Percentiles rank a stretch among this genome's conserved stretches.
phyloP scores from a whole-genome alignment of 768 basidiomycete species.

The Filobasidium wieringae region DNA sequence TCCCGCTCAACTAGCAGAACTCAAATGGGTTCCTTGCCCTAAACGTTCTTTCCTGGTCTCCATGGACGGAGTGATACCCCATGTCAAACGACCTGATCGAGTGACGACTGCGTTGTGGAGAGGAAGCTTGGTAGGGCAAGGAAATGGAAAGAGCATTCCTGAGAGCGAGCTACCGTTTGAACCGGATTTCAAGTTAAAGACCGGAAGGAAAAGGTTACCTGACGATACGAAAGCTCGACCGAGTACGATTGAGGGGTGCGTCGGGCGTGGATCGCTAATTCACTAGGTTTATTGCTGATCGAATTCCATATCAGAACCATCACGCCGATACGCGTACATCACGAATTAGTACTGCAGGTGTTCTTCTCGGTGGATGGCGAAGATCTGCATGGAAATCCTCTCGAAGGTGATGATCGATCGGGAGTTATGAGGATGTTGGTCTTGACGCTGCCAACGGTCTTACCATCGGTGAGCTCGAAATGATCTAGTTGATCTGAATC shows the following conservation, averaged over 20 bases:
- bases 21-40: not conserved
- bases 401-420: slow-evolving; percentile 20
- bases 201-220: slow-evolving; percentile 28
- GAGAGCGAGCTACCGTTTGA: slow-evolving; percentile 17
- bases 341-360: slow-evolving; percentile 23
- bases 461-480: slow-evolving; percentile 27
- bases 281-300: not conserved
- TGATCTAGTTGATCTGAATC: too few relatives aligned
- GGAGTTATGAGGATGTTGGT: slow-evolving; percentile 33
- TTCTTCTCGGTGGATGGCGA: slow-evolving; percentile 28
- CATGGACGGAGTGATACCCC: slow-evolving; percentile 17
- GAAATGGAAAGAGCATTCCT: slow-evolving; percentile 10
- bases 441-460: slow-evolving; percentile 21
- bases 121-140: slow-evolving; percentile 17
- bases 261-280: not conserved
- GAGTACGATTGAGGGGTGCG: slow-evolving; percentile 30
- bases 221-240: slow-evolving; percentile 32
- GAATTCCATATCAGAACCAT: slow-evolving; percentile 17
- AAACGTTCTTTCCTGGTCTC: slow-evolving; percentile 23
- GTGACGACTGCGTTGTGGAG: slow-evolving; percentile 23
- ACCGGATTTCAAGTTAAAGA: slow-evolving; percentile 22
- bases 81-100: slow-evolving; percentile 21
- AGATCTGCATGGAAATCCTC: slow-evolving; percentile 15
- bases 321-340: slow-evolving; percentile 21
- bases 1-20: slow-evolving; percentile 3